Conservation (phyloP, 176 grass and related monocot species). For the Hsuehochloa calcarea region DNA sequence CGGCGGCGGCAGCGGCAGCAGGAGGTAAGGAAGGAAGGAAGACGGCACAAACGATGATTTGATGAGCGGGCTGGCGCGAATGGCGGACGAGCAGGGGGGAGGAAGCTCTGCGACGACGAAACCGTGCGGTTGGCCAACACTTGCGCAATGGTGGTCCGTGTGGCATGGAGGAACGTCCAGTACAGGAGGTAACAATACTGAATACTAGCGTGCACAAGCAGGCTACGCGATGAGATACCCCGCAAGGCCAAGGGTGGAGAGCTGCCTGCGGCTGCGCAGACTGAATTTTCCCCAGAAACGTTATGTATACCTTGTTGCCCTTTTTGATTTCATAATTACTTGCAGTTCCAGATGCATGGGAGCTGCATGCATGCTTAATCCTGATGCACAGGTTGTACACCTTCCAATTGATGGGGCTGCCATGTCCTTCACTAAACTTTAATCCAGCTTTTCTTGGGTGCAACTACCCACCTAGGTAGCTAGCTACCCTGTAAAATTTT, state of each 20-base stretch:
- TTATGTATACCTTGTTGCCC: too few species aligned
- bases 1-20: too few species aligned
- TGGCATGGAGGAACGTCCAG: constrained; percentile 26
- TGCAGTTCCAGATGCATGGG: constrained; percentile 15
- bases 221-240: too few species aligned
- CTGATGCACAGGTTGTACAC: constrained; percentile 1
- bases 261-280: too few species aligned
- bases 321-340: too few species aligned
- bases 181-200: not conserved
- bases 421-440: not conserved
- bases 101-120: constrained; percentile 26
- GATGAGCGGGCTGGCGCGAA: constrained; percentile 32
- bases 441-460: too few species aligned
- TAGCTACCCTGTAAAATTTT: too few species aligned
- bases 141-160: not conserved
- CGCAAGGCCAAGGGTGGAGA: too few species aligned
- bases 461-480: too few species aligned
- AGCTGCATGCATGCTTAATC: constrained; percentile 33
- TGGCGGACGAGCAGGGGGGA: constrained; percentile 34
- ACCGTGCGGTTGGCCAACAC: constrained; percentile 27
- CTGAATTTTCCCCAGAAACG: too few species aligned
- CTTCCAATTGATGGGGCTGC: constrained; percentile 11
- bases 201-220: too few species aligned
- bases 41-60: not conserved
- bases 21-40: too few species aligned